Evolutionary conservation across 768 basidiomycete species (phyloP), one percentile per base, ranked within the genome.

Genomic region (Naganishia kalamii): DNA sequence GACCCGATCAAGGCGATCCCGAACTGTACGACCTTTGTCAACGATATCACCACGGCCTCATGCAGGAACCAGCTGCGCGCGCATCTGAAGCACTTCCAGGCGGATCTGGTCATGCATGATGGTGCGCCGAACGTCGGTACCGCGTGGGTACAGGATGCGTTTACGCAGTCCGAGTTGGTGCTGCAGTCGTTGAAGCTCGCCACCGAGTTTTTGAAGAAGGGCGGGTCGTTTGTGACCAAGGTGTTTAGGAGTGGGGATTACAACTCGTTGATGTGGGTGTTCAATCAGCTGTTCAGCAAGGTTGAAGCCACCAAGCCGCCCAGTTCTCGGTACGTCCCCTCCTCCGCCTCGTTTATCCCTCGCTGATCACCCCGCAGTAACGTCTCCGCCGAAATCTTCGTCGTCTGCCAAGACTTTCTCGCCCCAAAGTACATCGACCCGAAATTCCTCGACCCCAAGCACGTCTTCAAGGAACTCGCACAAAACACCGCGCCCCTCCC

Each of bases 41-140:
- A 90, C 61, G 96, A 99, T 74, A 98, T 99, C 72, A 99, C 96
- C 19, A 96, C 92, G 4, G 79, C 86, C 0, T 85, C 88, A 59
- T 99, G 96, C 79, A 87, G 96, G 48, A 86, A 87, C 73, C 84
- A 88, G 63, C 85, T 99, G 65, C 86, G 90, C 63, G 81, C 81
- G 25, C 91, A 96, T 78, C 80, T 98, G 68, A 97, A 98, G 77
- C 92, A 97, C 76, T 99, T 96, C 96, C 94, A 92, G 80, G 96
- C 96, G 21, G 96, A 99, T 75, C 85, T 98, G 60, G 92, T 99
- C 15, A 85, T 99, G 65, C 96, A 99, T 77, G 96, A 99, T 78
- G 96, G 96, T 81, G 96, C 96, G 43, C 96, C 96, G 25, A 99
- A 99, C 77, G 96, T 99, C 77, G 96, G 96, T 81, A 90, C 91